Evolutionary conservation across 257 asterid genomes (phyloP), one percentile per base, ranked within the genome.

Genomic region (Coffea canephora): DNA sequence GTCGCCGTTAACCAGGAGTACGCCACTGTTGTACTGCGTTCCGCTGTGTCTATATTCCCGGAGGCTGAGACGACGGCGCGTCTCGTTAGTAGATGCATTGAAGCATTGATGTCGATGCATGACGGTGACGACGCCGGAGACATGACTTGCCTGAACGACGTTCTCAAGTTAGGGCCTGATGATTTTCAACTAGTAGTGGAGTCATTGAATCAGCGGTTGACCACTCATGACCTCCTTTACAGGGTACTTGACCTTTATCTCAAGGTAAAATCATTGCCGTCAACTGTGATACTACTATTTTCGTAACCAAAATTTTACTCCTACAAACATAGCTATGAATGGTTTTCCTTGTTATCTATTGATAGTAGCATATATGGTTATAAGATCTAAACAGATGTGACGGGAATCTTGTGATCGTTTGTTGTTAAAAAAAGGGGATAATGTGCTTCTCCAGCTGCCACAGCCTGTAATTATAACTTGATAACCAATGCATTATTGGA

Each of bases 171-270:
- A 55, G 34, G 2, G 41, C 78, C 87, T 2, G 89, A 80, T 69
- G 92, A 90, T 82, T 86, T 95, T 41, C 88, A 81, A 36, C 55
- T 91, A 79, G 52, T 93, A 36, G 80, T 91, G 78, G 89, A 85
- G 79, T 86, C 93, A 0, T 77, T 85, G 86, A 87, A 89, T 82
- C 97, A 83, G 25, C 85, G 90, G 23, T 82, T 91, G 80, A 84
- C 89, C 16, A 78, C 88, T 76, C 99, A 95, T 75, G 99, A 95
- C 80, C 76, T 91, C 52, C 89, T 91, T 23, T 95, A 95, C 83
- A 83, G 82, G 84, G 86, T 93, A 82, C 82, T 95, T 72, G 97
- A 93, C 83, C 77, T 86, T 69, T 90, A 85, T 83, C 95, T 95
- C 72, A 86, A 87, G 96, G 99, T 88, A 83, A 25, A 15, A 59